Conservation (phyloP, 2,329 filamentous ascomycete genomes). For the Sclerotinia borealis region DNA sequence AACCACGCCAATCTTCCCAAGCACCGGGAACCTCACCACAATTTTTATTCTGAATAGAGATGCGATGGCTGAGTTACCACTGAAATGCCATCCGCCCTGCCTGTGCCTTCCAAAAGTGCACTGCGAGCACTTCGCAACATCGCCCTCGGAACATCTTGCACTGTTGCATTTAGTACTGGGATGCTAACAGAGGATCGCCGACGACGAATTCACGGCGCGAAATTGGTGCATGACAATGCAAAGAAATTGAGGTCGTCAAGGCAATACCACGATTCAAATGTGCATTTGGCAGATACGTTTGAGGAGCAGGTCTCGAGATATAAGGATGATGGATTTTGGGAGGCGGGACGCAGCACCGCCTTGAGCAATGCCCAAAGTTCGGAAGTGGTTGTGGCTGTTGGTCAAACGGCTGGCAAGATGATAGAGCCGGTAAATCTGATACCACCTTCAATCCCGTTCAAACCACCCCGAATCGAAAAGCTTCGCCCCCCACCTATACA, state of each 20-base stretch:
- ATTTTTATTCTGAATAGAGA: not conserved
- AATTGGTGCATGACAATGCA: conserved; percentile 47
- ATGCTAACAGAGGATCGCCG: conserved; percentile 51
- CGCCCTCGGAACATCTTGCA: conserved; percentile 52
- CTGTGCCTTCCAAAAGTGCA: conserved; percentile 49
- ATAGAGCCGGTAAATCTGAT: not conserved
- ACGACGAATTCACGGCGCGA: conserved; percentile 46
- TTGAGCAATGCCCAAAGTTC: not conserved
- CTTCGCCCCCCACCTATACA: not conserved
- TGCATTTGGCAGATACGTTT: conserved; percentile 18
- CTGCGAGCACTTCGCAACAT: conserved; percentile 50
- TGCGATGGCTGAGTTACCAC: conserved; percentile 21
- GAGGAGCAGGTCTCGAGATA: conserved; percentile 22
- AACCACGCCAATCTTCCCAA: not conserved
- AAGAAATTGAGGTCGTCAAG: conserved; percentile 42
- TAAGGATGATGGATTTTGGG: conserved; percentile 7
- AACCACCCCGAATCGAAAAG: not conserved
- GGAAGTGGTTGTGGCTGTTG: not conserved
- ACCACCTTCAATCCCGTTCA: not conserved
- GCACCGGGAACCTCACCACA: not conserved
- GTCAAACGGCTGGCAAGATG: not conserved
- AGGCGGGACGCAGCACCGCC: not conserved
- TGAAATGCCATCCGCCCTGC: conserved; percentile 36
- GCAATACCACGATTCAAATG: conserved; percentile 34
- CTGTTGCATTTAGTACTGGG: conserved; percentile 38